Conservation (phyloP, 768 basidiomycete genomes). For the Lactifluus volemus region DNA sequence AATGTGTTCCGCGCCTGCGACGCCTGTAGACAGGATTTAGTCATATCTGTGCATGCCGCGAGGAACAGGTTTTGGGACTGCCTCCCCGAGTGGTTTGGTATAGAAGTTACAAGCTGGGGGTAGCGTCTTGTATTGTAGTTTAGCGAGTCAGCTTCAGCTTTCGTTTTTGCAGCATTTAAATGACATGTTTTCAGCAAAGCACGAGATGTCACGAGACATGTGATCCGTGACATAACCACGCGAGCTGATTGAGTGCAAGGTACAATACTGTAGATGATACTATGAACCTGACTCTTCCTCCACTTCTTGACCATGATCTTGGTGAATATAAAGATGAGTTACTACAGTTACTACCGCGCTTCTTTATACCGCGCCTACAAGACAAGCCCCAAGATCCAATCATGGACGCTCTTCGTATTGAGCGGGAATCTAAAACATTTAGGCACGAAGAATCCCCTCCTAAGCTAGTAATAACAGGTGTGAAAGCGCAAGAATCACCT, state of each 20-base stretch:
- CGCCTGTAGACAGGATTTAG: constrained; percentile 13
- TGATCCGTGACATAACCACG: not conserved
- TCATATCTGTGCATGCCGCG: constrained; percentile 10
- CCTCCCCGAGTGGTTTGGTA: constrained; percentile 19
- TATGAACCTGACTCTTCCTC: constrained; percentile 7
- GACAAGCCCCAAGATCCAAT: constrained; percentile 76
- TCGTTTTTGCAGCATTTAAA: not conserved
- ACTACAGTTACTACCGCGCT: constrained; percentile 25
- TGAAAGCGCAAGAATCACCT: not conserved
- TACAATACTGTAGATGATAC: no score
- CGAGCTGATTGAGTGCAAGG: not conserved
- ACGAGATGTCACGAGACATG: not conserved
- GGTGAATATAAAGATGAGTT: constrained; percentile 8
- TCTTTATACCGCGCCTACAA: constrained; percentile 57
- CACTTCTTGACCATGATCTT: not conserved
- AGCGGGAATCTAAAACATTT: constrained; percentile 1
- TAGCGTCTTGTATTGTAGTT: not conserved
- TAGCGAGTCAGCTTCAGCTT: not conserved
- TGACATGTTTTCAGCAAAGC: not conserved
- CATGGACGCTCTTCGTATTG: constrained; percentile 42
- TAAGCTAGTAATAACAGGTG: constrained; percentile 6
- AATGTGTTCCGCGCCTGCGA: constrained; percentile 15
- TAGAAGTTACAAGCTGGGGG: constrained; percentile 16
- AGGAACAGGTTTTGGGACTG: constrained; percentile 17
- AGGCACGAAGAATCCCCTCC: not conserved